A percentile compares a stretch with the other conserved stretches of the same genome.
These are phyloP conservation scores for Kazachstania kunashirensis DNA, from an alignment of 805 yeast genomes.

Conservation along the genomic window DNA sequence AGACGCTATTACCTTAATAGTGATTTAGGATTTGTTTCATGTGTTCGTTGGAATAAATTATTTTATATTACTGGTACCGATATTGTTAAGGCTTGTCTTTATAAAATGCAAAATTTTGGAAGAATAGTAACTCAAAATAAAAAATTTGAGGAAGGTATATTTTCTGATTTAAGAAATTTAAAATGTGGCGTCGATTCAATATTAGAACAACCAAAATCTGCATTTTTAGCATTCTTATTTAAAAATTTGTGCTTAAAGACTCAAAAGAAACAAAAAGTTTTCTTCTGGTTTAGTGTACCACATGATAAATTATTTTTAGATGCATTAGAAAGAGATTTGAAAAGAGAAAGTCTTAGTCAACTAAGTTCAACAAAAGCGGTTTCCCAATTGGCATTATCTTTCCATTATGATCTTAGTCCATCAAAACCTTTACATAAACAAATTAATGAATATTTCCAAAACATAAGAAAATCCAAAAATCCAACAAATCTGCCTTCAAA, in stretches of 20 bases:
- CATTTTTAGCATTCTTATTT: conserved; percentile 72
- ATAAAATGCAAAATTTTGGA: conserved; percentile 84
- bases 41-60: conserved; percentile 85
- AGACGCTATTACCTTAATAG: conserved; percentile 76
- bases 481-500: too few relatives aligned
- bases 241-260: conserved; percentile 84
- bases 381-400: conserved; percentile 71
- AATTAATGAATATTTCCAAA: conserved; percentile 19
- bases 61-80: conserved; percentile 94
- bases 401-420: conserved; percentile 48
- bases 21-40: conserved; percentile 83
- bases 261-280: conserved; percentile 93
- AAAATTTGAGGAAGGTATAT: conserved; percentile 93
- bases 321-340: conserved; percentile 86
- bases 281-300: conserved; percentile 92
- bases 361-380: conserved; percentile 63
- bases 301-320: conserved; percentile 90
- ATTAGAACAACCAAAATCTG: conserved; percentile 77
- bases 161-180: conserved; percentile 77
- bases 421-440: conserved; percentile 44
- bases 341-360: conserved; percentile 62
- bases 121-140: conserved; percentile 74
- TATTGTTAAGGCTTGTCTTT: conserved; percentile 86
- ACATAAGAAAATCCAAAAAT: too few relatives aligned
- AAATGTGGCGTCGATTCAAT: conserved; percentile 84